These are phyloP conservation scores for Blattamonas nauphoetae DNA, from an alignment of 78 protist species.

Conservation along the genomic window DNA sequence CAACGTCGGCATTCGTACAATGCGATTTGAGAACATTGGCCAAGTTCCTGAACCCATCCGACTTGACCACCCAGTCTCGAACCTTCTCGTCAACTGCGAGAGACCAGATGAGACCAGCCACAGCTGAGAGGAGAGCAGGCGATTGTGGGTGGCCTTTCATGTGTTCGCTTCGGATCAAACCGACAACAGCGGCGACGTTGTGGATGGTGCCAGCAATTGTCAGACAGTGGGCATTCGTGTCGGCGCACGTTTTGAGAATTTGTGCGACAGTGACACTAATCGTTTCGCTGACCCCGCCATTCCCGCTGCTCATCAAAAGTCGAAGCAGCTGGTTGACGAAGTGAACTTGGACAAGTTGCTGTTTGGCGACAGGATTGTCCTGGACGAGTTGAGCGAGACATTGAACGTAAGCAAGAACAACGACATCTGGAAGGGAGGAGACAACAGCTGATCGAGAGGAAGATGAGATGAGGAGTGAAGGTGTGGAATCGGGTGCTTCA, in stretches of 20 bases:
- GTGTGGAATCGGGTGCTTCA: not conserved
- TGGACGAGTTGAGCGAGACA: not conserved
- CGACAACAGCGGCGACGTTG: not conserved
- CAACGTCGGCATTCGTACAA: not conserved
- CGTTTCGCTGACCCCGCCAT: not conserved
- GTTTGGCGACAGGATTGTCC: not conserved
- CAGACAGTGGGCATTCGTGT: not conserved
- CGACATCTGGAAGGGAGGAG: not conserved
- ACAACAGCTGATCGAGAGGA: too few relatives aligned
- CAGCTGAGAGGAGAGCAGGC: not conserved
- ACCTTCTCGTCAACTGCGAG: not conserved
- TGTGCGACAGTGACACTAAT: not conserved
- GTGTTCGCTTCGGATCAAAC: not conserved
- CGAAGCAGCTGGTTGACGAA: not conserved
- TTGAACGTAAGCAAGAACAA: not conserved
- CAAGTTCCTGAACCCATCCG: not conserved
- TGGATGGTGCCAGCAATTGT: not conserved
- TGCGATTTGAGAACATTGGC: not conserved
- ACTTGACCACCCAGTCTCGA: not conserved
- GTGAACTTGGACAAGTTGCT: not conserved
- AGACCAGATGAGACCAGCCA: not conserved
- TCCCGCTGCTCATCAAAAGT: not conserved
- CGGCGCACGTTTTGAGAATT: not conserved
- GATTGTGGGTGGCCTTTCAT: not conserved
- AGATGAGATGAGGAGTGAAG: not conserved